phyloP scores from a whole-genome alignment of 331 rosid genomes.

The Spiraea crenata region DNA sequence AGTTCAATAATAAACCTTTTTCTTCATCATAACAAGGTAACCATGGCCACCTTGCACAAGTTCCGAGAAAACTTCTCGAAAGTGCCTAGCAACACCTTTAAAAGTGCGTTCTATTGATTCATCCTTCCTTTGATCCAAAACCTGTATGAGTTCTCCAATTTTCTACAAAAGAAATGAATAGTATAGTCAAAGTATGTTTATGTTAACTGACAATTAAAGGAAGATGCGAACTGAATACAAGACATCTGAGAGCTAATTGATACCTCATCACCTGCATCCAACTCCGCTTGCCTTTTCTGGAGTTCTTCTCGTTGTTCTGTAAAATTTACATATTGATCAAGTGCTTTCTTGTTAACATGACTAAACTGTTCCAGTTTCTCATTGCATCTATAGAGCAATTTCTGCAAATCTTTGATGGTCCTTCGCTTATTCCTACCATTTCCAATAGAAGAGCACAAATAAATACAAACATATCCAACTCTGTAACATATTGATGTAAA shows the following conservation, averaged over 20 bases:
- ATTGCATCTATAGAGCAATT: conserved; percentile 85
- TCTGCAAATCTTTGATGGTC: conserved; percentile 73
- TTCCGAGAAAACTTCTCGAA: conserved; percentile 93
- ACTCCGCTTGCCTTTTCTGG: conserved; percentile 94
- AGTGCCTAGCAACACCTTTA: conserved; percentile 98
- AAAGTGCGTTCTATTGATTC: conserved; percentile 97
- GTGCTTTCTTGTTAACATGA: conserved; percentile 97
- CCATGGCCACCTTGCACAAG: conserved; percentile 97
- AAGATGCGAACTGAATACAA: not conserved
- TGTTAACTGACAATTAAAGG: conserved; percentile 2
- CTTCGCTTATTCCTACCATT: conserved; percentile 71
- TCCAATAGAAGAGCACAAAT: conserved; percentile 22
- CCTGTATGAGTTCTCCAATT: conserved; percentile 84
- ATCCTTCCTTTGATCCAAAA: conserved; percentile 92
- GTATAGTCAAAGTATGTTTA: conserved; percentile 7
- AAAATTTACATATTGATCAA: conserved; percentile 91
- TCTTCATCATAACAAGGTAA: conserved; percentile 89
- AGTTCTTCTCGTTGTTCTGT: conserved; percentile 98
- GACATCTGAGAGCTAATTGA: conserved; percentile 5
- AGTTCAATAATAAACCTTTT: conserved; percentile 60
- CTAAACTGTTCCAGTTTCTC: conserved; percentile 88
- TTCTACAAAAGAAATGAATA: conserved; percentile 53
- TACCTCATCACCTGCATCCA: conserved; percentile 96
- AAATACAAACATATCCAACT: not conserved
- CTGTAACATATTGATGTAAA: not conserved